phyloP scores from a whole-genome alignment of 352 stramenopile genomes.

The Phytophthora aleatoria region DNA sequence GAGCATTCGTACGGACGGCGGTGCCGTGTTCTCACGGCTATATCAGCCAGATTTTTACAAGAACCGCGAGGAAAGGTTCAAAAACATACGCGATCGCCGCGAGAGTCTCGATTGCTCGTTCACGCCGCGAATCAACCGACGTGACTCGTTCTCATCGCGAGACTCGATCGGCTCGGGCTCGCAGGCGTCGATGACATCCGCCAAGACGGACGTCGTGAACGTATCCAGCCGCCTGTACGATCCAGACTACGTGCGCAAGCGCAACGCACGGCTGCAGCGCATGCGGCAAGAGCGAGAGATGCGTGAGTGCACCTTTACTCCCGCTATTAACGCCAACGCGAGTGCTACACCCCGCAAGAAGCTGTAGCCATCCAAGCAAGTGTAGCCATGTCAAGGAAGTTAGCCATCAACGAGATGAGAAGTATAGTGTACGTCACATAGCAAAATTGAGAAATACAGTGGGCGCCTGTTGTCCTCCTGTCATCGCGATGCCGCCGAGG shows the following conservation, averaged over 20 bases:
- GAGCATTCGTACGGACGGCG: slow-evolving; percentile 77
- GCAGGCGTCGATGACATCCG: slow-evolving; percentile 64
- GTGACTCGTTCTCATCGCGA: slow-evolving; percentile 61
- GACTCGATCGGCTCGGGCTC: slow-evolving; percentile 67
- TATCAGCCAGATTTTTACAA: slow-evolving; percentile 89
- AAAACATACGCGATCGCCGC: slow-evolving; percentile 64
- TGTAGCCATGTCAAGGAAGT: slow-evolving; percentile 19
- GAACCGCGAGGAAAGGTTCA: slow-evolving; percentile 73
- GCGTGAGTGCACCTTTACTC: slow-evolving; percentile 80
- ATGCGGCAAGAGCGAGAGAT: slow-evolving; percentile 83
- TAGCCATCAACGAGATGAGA: slow-evolving; percentile 11
- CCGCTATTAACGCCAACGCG: slow-evolving; percentile 62
- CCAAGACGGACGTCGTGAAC: slow-evolving; percentile 79
- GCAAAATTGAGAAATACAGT: slow-evolving; percentile 1
- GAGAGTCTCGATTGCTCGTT: slow-evolving; percentile 70
- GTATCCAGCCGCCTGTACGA: slow-evolving; percentile 86
- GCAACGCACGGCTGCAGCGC: slow-evolving; percentile 73
- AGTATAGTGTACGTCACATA: slow-evolving; percentile 21
- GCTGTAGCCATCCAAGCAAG: slow-evolving; percentile 28
- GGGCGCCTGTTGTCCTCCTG: background rate
- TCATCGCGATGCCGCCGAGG: slow-evolving; percentile 35
- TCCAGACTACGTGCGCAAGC: slow-evolving; percentile 82
- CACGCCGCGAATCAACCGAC: slow-evolving; percentile 58
- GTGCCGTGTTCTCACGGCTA: slow-evolving; percentile 79
- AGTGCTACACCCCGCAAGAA: slow-evolving; percentile 35